Base-by-base conservation (phyloP, 2,329 filamentous ascomycete species). In the Colletotrichum tanaceti region DNA sequence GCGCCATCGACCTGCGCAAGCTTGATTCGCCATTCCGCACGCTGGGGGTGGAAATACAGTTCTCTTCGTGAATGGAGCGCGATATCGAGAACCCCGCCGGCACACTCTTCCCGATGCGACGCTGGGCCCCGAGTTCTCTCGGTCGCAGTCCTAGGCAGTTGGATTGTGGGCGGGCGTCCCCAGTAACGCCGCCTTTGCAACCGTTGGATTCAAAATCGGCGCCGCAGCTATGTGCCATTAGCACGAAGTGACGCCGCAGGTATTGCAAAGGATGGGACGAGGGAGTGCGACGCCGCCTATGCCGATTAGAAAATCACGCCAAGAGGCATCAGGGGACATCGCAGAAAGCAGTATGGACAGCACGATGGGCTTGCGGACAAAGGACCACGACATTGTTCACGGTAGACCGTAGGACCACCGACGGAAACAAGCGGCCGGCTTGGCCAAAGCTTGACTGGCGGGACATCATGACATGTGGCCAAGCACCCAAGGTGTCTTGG, bases 21-120 rank as follows among this genome's bases (percentile, higher is more conserved):
- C 84, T 89, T 71, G 92, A 94, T 77, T 90, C 92, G 75, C 91
- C 93, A 46, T 91, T 96, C 75, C 87, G 91, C 70, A 91, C 88
- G 5, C 83, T 96, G 65, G 93, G 93, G 14, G 79, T 96, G 64
- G 92, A 95, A 80, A 84, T 96, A 52, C 92, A 94, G 76, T 96
- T 94, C 79, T 95, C 92, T 13, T 93, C 91, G 28, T 93, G 82
- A 90, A 22, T 4, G 41, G 18, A 24, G 58, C 5, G 41, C 18
- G 39, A 13, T 4, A 14, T 52, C 24, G 20, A 0, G n/a, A 54
- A 22, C 43, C 46, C 46, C 47, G 44, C 44, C 7, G 2, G 49
- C 57, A 52, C 46, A 52, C 39, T 44, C 13, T 57, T 61, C 50
- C 39, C 39, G 66, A 65, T 58, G 32, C 62, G 57, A 69, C 49